Percentiles rank a stretch among this genome's conserved stretches.
Conservation (phyloP, 192 early-diverging fungal species). For the Umbelopsis vinacea region DNA sequence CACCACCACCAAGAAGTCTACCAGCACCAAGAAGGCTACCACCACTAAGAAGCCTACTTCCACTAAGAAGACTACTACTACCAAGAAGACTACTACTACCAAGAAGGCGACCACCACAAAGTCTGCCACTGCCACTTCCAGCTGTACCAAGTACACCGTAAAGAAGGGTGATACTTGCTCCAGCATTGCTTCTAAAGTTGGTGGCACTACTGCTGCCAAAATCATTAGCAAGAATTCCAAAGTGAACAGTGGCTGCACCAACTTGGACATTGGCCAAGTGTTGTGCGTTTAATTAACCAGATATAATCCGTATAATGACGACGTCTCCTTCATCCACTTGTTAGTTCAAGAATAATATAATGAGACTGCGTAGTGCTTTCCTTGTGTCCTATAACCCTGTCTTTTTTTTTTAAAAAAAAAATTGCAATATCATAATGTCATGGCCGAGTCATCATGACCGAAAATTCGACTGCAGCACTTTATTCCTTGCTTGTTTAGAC, state of each 20-base stretch:
- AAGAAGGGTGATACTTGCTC: conserved; percentile 9
- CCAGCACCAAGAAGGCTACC: not conserved
- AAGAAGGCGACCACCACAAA: not conserved
- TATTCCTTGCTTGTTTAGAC: too few relatives aligned
- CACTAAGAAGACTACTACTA: not conserved
- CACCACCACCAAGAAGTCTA: not conserved
- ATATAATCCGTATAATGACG: not conserved
- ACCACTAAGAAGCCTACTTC: not conserved
- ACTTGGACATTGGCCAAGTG: conserved; percentile 1
- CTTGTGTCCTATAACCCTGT: not conserved
- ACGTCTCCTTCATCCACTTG: not conserved
- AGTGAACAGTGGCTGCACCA: not conserved
- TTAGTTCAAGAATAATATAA: not conserved
- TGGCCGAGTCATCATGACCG: not conserved
- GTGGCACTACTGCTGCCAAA: not conserved
- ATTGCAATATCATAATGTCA: not conserved
- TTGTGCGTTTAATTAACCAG: conserved; percentile 16
- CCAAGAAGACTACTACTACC: not conserved
- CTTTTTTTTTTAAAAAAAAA: too few relatives aligned
- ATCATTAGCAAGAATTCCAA: not conserved
- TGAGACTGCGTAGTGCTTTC: not conserved
- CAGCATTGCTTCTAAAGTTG: not conserved
- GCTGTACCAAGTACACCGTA: not conserved
- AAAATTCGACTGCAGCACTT: not conserved
- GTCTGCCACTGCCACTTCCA: not conserved